Evolutionary conservation across 2,329 filamentous ascomycete genomes (phyloP), one percentile per base, ranked within the genome.

Genomic region (Beauveria rudraprayagi): DNA sequence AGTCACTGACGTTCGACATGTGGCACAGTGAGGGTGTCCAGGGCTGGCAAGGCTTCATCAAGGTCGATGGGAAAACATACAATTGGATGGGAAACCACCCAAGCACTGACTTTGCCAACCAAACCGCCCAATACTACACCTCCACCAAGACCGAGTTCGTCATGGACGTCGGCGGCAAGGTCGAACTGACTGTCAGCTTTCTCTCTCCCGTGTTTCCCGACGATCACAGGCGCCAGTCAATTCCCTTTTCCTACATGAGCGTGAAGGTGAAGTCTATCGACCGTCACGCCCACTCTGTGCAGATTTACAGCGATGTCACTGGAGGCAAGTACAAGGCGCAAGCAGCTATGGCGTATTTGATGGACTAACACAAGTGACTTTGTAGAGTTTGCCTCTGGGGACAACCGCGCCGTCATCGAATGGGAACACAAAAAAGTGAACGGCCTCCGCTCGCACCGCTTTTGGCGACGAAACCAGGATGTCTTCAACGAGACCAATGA

Each of bases 221-320:
- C 34, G 88, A 92, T 67, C 71, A 88, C 22, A 79, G 80, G 63
- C 77, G 87, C 41, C 87, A 91, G 69, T 90, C 88, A 7, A 75
- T 90, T 50, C 77, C 85, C 19, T 89, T 88, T 64, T 88, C 88
- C 1, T 92, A 91, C 72, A 75, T 92, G 60, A 75, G 88, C 30
- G 81, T 89, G 28, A 80, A 79, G 10, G 83, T 89, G 7, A 72
- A 72, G 41, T 88, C 88, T 1, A 67, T 83, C 2, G 88, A 92
- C 70, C 86, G 85, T 11, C 69, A 69, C 3, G 66, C 76, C 1
- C 89, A 92, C 70, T 74, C 82, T 48, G 85, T 91, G 1, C 83
- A 90, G 67, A 68, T 92, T 5, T 92, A 92, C 69, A 79, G 86
- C 26, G 89, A 92, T 68, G 85, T 91, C 44, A 86, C 87, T 26